Conservation (phyloP, 306 rosid species). For the Acmispon strigosus region DNA sequence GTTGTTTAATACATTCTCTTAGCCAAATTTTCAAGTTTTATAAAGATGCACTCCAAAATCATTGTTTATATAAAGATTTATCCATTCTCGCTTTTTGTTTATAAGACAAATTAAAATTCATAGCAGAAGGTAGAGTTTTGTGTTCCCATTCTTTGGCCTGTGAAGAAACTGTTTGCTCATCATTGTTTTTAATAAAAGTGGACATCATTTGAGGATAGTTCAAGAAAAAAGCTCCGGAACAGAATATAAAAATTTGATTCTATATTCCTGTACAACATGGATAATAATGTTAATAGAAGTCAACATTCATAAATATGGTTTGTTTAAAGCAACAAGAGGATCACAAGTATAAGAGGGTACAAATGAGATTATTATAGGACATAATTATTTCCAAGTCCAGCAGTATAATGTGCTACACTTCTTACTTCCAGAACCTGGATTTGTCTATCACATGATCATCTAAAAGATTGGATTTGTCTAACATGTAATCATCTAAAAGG, state of each 20-base stretch:
- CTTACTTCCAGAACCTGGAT: not conserved
- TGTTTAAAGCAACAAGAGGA: not conserved
- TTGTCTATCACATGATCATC: not conserved
- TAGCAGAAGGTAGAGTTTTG: not conserved
- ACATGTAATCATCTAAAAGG: too few species aligned
- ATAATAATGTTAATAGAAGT: not conserved
- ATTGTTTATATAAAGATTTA: not conserved
- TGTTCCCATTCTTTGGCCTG: not conserved
- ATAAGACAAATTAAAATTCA: not conserved
- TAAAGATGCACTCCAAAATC: not conserved
- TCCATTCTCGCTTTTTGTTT: not conserved
- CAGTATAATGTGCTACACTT: not conserved
- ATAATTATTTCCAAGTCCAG: not conserved
- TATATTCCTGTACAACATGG: not conserved
- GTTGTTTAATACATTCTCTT: constrained; percentile 7
- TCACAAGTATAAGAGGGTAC: not conserved
- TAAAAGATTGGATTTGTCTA: too few species aligned
- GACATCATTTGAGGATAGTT: not conserved
- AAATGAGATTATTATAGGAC: not conserved
- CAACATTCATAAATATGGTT: constrained; percentile 4
- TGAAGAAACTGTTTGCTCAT: not conserved
- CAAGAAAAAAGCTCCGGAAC: not conserved
- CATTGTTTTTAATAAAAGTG: not conserved
- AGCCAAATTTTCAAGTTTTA: not conserved
- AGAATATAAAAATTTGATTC: constrained; percentile 1